Conservation (phyloP, 2,329 filamentous ascomycete species). For the Penicillium sp. region DNA sequence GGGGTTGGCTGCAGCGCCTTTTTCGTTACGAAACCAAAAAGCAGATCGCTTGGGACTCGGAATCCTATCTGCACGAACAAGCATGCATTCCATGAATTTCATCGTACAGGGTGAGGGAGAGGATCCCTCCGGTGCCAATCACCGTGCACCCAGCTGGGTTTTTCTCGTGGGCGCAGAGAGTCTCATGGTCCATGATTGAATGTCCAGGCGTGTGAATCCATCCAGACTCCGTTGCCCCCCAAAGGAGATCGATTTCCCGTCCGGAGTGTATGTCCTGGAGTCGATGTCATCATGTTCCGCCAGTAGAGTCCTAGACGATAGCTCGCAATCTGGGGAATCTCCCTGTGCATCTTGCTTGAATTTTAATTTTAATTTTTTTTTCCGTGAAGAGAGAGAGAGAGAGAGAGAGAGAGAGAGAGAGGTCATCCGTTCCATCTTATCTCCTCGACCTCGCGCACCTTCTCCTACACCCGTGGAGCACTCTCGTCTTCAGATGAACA, state of each 20-base stretch:
- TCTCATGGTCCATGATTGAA: no score
- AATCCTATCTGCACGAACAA: background rate
- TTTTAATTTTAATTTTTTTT: background rate
- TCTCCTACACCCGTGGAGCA: no score
- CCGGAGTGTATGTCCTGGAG: background rate
- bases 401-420: no score
- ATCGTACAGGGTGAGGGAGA: no score
- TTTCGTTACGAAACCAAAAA: slow-evolving; percentile 22
- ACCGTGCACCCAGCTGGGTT: no score
- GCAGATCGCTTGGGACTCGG: slow-evolving; percentile 15
- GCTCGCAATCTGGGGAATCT: background rate
- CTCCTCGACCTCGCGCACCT: no score
- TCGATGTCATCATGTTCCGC: slow-evolving; percentile 16
- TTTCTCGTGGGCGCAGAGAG: no score
- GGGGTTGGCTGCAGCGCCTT: background rate
- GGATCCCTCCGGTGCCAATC: no score
- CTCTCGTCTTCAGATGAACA: no score
- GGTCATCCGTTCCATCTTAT: background rate
- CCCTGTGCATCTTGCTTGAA: background rate
- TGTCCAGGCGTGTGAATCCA: background rate
- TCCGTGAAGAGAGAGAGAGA: background rate
- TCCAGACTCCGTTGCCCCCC: background rate
- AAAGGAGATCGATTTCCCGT: background rate
- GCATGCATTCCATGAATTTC: background rate
- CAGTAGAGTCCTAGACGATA: background rate